Base-by-base conservation (phyloP, 1,139 yeast species). In the Saccharomyces hybrid region DNA sequence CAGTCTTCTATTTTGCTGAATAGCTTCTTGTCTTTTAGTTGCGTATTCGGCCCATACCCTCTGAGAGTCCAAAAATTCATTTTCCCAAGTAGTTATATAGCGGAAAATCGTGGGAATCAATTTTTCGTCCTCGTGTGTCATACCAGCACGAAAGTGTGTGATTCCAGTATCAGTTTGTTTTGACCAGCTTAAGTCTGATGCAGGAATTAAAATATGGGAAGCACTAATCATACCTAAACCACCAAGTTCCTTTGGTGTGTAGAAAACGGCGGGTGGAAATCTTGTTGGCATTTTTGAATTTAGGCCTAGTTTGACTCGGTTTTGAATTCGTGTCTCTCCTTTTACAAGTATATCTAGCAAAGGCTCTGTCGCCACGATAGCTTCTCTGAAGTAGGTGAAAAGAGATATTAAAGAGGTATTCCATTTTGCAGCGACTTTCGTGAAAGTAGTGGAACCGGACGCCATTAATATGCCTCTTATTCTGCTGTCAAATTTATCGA, bases 11-110 rank as follows among this genome's bases (percentile, higher is more conserved):
- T 89, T 88, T 64, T 88, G 91, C 63, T 86, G 89, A 47, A 82
- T 74, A 0, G 99, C 98, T 65, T 89, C 97, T 61, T 82, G 86
- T 51, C 98, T 79, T 67, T 89, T 90, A 59, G 87, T 81, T 0
- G 97, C 95, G 73, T 91, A 95, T 61, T 93, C 99, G 0, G 96
- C 91, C 99, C 99, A 95, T 1, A 93, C 99, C 58, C 97, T 77
- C 71, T 89, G 96, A 1, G 98, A 91, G 65, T 95, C 99, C 52
- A 83, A 69, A 66, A 93, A 90, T 67, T 95, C 99, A 61, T 95
- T 87, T 66, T 93, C 99, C 99, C 99, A 95, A 0, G 96, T 83
- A 0, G 97, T 84, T 44, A 95, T 82, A 67, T 95, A 95, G 59
- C 98, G 77, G 77, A 90, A 93, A 28, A 95, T 81, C 0, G 97